These are phyloP conservation scores for Chlorociboria aeruginascens DNA, from an alignment of 495 filamentous ascomycete genomes.

Conservation along the genomic window DNA sequence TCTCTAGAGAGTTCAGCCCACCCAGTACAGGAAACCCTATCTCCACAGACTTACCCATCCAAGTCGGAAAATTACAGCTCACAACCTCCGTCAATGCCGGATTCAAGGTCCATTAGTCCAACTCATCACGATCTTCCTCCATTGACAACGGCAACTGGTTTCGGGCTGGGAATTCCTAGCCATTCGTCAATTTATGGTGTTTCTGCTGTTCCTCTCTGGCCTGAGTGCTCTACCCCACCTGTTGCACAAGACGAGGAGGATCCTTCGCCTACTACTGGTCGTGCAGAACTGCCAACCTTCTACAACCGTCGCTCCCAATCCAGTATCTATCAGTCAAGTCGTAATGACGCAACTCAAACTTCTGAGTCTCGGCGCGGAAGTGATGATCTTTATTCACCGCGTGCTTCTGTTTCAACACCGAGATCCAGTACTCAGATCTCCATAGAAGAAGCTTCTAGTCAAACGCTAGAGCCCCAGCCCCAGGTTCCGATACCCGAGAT, in stretches of 20 bases:
- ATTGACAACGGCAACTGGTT: constrained; percentile 7
- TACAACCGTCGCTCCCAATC: constrained; percentile 28
- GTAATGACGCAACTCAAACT: constrained; percentile 5
- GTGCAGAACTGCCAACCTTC: constrained; percentile 22
- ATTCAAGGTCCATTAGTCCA: background rate
- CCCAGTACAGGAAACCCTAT: background rate
- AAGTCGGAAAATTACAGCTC: constrained; percentile 17
- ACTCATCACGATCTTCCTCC: constrained; percentile 9
- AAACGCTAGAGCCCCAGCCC: constrained; percentile 3
- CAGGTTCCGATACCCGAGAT: background rate
- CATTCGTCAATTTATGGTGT: background rate
- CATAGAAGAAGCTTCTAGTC: constrained; percentile 7
- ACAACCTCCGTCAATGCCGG: constrained; percentile 6
- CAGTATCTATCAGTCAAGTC: constrained; percentile 18
- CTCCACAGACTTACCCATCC: background rate
- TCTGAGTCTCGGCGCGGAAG: constrained; percentile 13
- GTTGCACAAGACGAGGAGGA: constrained; percentile 7
- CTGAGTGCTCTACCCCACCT: constrained; percentile 25
- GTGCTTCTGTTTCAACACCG: constrained; percentile 10
- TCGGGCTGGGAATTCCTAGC: constrained; percentile 1
- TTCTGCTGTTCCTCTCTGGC: constrained; percentile 17
- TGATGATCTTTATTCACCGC: constrained; percentile 15
- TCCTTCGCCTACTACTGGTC: constrained; percentile 6
- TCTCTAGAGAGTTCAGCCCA: background rate
- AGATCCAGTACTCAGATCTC: constrained; percentile 17